Evolutionary conservation across 2,329 filamentous ascomycete species (phyloP).

Genomic region (Colletotrichum spaethianum): DNA sequence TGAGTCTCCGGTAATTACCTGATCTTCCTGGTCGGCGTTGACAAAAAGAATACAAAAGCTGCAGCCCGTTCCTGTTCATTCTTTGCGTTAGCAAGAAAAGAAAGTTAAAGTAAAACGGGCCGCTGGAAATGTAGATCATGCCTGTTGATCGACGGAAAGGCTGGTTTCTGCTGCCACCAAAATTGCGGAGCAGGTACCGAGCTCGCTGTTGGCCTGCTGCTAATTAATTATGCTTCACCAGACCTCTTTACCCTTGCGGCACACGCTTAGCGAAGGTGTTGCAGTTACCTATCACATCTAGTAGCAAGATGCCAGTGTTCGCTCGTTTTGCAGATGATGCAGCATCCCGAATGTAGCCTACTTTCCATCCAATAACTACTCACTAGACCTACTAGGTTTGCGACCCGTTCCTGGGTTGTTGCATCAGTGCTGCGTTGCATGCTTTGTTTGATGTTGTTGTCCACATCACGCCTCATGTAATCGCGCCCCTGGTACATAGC

Average conservation of each 20-base stretch:
- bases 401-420: neutral
- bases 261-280: neutral
- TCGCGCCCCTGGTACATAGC: neutral
- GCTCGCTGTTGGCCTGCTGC: neutral
- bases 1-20: neutral
- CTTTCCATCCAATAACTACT: neutral
- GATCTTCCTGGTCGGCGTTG: neutral
- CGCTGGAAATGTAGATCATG: too few species aligned
- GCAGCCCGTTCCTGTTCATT: neutral
- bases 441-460: neutral
- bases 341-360: neutral
- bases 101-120: neutral
- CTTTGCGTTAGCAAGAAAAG: neutral
- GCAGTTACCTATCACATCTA: too few species aligned
- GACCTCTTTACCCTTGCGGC: neutral
- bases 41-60: neutral
- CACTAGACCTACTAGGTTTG: neutral
- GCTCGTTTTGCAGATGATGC: neutral
- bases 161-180: too few species aligned
- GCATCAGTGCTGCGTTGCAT: neutral
- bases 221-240: neutral
- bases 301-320: neutral
- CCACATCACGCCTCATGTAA: neutral
- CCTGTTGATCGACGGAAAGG: too few species aligned
- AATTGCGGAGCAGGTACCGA: neutral